Evolutionary conservation across 2,329 filamentous ascomycete genomes (phyloP), one percentile per base, ranked within the genome.

Genomic region (Penicillium decumbens): DNA sequence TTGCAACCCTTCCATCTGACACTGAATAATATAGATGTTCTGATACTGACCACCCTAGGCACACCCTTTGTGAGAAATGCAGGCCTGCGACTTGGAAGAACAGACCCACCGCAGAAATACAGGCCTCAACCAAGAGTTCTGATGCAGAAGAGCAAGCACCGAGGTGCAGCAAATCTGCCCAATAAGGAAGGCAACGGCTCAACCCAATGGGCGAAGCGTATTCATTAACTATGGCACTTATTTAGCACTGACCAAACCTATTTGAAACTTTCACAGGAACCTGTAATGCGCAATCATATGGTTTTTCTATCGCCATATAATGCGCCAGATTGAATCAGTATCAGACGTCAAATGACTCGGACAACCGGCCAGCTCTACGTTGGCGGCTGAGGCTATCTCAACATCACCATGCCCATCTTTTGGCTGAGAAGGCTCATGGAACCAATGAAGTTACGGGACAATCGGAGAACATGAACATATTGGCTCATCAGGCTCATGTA

Each of bases 271-370:
- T 10, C 35, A 29, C 50, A 81, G 78, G 8, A 87, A 87, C 54
- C 66, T 87, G 1, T 79, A 81, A 41, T 76, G 75, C 33, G 82
- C 82, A 0, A 84, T 53, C 81, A 87, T 49, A 70, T 86, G 30
- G 75, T 87, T 29, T 87, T 87, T 62, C 64, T 84, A 2, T 75
- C 77, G 0, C 82, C 83, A 0, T 65, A 83, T 7, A 66, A 81
- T 0, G 68, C 74, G 0, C 61, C 70, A 30, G 75, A 72, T 0
- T 75, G 80, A 41, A 75, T 80, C 39, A 75, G 4, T 86, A 83
- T 60, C 72, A 80, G 0, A 72, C 78, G 0, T 73, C 76, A 0
- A 4, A 84, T 84, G 77, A 77, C 73, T 0, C 84, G 87, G 53
- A 82, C 82, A 0, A 80, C 85, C 18, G 84, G 83, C 2, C 77